Evolutionary conservation across 345 rosid species (phyloP).

Genomic region (Lepidium didymum): DNA sequence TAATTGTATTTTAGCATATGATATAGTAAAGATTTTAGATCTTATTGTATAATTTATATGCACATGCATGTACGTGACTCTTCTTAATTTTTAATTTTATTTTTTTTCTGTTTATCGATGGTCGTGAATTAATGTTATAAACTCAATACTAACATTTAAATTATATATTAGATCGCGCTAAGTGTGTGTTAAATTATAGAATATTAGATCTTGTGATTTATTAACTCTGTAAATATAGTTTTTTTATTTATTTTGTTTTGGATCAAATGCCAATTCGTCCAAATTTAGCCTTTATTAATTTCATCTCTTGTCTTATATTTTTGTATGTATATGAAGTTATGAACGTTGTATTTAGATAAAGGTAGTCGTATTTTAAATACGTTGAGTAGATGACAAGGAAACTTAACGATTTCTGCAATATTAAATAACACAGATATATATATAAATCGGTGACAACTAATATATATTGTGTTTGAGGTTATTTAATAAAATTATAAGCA

Average conservation of each 20-base stretch:
- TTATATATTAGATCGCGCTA: slow-evolving; percentile 9
- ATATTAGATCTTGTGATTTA: not conserved
- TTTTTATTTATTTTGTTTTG: not conserved
- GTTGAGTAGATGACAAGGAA: slow-evolving; percentile 3
- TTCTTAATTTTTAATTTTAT: slow-evolving; percentile 7
- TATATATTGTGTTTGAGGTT: too few species aligned
- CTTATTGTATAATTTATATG: slow-evolving; percentile 23
- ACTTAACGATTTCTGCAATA: not conserved
- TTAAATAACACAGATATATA: too few species aligned
- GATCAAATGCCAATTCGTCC: slow-evolving; percentile 19
- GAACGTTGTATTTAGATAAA: not conserved
- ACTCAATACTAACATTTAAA: not conserved
- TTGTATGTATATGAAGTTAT: not conserved
- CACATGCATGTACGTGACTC: slow-evolving; percentile 36
- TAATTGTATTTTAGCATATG: slow-evolving; percentile 18
- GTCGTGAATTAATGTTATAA: slow-evolving; percentile 2
- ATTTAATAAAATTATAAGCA: too few species aligned
- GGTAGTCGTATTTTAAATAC: not conserved
- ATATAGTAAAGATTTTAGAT: slow-evolving; percentile 15
- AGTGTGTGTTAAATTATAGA: slow-evolving; percentile 20
- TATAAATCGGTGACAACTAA: too few species aligned
- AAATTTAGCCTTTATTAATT: not conserved
- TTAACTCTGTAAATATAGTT: not conserved
- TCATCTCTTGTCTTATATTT: not conserved
- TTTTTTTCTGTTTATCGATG: not conserved